Percentiles rank a stretch among this genome's conserved stretches.
Evolutionary conservation across 257 asterid genomes (phyloP).

Genomic region (Solanum raphanifolium): DNA sequence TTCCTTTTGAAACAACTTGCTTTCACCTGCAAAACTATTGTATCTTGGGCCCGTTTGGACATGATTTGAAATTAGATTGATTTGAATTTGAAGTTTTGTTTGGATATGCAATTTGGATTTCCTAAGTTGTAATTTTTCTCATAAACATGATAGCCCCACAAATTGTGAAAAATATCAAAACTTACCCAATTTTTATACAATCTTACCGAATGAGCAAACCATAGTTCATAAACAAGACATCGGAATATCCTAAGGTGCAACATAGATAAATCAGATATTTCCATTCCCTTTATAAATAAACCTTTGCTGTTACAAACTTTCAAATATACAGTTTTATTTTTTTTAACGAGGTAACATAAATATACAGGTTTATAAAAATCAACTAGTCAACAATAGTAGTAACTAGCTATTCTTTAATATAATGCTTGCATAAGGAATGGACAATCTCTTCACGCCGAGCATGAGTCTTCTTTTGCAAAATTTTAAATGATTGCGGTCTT

Average conservation of each 20-base stretch:
- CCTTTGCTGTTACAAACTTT: not conserved
- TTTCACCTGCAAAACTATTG: not conserved
- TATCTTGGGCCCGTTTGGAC: not conserved
- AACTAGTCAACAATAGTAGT: not conserved
- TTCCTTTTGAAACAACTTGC: not conserved
- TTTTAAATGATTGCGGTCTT: not conserved
- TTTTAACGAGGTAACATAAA: no score
- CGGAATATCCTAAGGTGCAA: not conserved
- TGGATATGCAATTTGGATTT: not conserved
- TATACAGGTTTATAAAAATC: not conserved
- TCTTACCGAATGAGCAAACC: not conserved
- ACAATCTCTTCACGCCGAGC: not conserved
- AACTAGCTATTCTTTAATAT: not conserved
- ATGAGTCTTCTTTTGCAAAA: not conserved
- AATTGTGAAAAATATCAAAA: not conserved
- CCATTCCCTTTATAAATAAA: not conserved
- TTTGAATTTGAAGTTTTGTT: not conserved
- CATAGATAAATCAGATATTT: not conserved
- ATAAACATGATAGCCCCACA: not conserved
- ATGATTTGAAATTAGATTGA: not conserved
- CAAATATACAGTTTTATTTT: not conserved
- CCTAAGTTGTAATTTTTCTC: not conserved
- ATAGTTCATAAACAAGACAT: not conserved
- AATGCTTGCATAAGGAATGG: not conserved
- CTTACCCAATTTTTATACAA: not conserved